Percentiles rank a stretch among this genome's conserved stretches.
phyloP scores from a whole-genome alignment of 768 basidiomycete species.

The Mycena latifolia region DNA sequence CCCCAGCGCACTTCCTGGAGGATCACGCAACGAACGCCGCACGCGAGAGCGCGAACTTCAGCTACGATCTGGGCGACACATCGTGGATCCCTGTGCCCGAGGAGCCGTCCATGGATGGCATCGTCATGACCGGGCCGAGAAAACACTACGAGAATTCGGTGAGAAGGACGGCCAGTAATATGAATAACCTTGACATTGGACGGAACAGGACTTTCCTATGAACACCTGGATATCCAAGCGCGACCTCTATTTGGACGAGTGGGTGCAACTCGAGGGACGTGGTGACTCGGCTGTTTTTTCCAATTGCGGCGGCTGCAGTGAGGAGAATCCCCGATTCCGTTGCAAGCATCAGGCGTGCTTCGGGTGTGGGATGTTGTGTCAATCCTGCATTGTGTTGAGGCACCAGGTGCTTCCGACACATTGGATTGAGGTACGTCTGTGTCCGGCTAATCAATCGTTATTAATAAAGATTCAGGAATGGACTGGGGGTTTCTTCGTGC shows the following conservation, averaged over 20 bases:
- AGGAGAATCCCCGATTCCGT: not conserved
- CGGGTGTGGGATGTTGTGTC: conserved; percentile 3
- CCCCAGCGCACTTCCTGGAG: not conserved
- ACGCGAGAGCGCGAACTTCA: not conserved
- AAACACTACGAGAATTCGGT: not conserved
- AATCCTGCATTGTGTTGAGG: not conserved
- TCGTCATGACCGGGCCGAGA: no score
- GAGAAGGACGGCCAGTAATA: no score
- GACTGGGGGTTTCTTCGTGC: conserved; percentile 15
- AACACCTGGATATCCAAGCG: not conserved
- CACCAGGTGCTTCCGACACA: conserved; percentile 13
- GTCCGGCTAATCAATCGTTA: not conserved
- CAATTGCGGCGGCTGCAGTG: not conserved
- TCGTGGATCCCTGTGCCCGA: no score
- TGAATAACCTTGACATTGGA: no score
- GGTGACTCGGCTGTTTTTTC: not conserved
- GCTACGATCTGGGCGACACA: not conserved
- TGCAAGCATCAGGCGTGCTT: not conserved
- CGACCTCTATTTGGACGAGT: conserved; percentile 15
- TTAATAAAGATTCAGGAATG: conserved; percentile 1
- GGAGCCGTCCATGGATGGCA: not conserved
- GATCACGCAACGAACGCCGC: not conserved
- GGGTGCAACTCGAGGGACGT: conserved; percentile 3
- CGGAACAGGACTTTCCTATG: no score
- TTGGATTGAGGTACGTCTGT: conserved; percentile 1